Percentiles rank a stretch among this genome's conserved stretches.
phyloP scores from a whole-genome alignment of 2,329 filamentous ascomycete genomes.

The Clonostachys sp. region DNA sequence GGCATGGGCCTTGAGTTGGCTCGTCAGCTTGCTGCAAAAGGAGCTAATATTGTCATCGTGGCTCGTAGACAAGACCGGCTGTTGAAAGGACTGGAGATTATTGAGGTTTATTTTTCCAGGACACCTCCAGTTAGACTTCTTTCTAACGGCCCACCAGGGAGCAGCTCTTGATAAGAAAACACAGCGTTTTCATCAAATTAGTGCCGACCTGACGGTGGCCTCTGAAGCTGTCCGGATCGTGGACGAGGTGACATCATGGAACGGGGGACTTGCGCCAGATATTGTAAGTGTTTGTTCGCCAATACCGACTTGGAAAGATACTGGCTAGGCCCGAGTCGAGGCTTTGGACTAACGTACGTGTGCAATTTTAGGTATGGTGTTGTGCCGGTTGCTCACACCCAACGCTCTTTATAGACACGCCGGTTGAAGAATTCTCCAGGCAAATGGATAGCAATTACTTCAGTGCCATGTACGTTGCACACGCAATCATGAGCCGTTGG shows the following conservation, averaged over 20 bases:
- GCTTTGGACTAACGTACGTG: too few species aligned
- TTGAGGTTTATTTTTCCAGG: slow-evolving; percentile 45
- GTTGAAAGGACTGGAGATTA: slow-evolving; percentile 59
- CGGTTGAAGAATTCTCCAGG: slow-evolving; percentile 52
- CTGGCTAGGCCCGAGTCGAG: too few species aligned
- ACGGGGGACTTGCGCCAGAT: slow-evolving; percentile 68
- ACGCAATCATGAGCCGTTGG: slow-evolving; percentile 68
- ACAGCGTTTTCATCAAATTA: slow-evolving; percentile 81
- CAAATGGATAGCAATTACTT: slow-evolving; percentile 87
- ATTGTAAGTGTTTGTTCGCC: slow-evolving; percentile 28
- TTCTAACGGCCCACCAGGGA: not conserved
- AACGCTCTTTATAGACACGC: slow-evolving; percentile 66
- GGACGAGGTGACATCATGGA: slow-evolving; percentile 72
- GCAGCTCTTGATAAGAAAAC: slow-evolving; percentile 58
- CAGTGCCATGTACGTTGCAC: slow-evolving; percentile 72
- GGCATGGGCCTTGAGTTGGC: not conserved
- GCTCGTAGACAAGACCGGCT: slow-evolving; percentile 49
- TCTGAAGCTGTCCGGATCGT: slow-evolving; percentile 68
- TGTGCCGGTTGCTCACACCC: slow-evolving; percentile 68
- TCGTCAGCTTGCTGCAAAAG: not conserved
- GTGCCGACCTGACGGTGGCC: slow-evolving; percentile 72
- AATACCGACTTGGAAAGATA: too few species aligned
- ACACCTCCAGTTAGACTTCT: not conserved
- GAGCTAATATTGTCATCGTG: not conserved
- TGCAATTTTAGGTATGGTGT: slow-evolving; percentile 49